phyloP scores from a whole-genome alignment of 139 green algal species.

The Haematococcus lacustris region DNA sequence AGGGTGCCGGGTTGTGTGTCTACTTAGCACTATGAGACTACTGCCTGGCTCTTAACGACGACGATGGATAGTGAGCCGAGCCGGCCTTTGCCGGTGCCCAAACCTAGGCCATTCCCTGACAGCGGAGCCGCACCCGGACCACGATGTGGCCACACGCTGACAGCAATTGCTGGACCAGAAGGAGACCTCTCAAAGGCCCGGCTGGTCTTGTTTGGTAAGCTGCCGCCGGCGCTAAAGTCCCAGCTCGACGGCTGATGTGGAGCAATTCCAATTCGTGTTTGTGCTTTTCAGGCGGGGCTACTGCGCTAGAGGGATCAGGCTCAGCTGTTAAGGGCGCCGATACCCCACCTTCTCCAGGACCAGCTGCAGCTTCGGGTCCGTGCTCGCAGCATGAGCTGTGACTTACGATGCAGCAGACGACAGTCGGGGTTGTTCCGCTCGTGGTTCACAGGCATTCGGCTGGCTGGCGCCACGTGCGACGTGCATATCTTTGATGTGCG shows the following conservation, averaged over 20 bases:
- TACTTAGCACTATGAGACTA: no score
- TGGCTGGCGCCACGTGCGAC: slow-evolving; percentile 88
- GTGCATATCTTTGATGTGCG: slow-evolving; percentile 90
- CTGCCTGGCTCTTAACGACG: no score
- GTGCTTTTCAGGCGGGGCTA: slow-evolving; percentile 68
- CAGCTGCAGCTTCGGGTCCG: slow-evolving; percentile 27
- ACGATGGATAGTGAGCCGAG: background rate
- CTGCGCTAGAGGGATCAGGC: slow-evolving; percentile 78
- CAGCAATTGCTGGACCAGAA: slow-evolving; percentile 66
- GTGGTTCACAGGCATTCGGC: slow-evolving; percentile 79
- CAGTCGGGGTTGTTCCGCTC: no score
- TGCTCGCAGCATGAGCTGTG: background rate
- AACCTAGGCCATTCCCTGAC: slow-evolving; percentile 46
- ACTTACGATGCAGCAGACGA: background rate
- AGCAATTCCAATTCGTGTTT: background rate
- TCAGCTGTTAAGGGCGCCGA: slow-evolving; percentile 35
- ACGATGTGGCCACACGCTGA: slow-evolving; percentile 90
- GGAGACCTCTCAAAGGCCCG: slow-evolving; percentile 59
- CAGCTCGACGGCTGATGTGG: no score
- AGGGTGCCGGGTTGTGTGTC: no score
- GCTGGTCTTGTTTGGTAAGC: slow-evolving; percentile 85
- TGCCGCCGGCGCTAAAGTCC: no score
- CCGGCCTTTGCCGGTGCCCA: slow-evolving; percentile 13
- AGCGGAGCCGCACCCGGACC: slow-evolving; percentile 49
- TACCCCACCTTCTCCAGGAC: slow-evolving; percentile 9